These are phyloP conservation scores for Brachypodium distachyon DNA, from an alignment of 202 grass and related monocot species.

Conservation along the genomic window DNA sequence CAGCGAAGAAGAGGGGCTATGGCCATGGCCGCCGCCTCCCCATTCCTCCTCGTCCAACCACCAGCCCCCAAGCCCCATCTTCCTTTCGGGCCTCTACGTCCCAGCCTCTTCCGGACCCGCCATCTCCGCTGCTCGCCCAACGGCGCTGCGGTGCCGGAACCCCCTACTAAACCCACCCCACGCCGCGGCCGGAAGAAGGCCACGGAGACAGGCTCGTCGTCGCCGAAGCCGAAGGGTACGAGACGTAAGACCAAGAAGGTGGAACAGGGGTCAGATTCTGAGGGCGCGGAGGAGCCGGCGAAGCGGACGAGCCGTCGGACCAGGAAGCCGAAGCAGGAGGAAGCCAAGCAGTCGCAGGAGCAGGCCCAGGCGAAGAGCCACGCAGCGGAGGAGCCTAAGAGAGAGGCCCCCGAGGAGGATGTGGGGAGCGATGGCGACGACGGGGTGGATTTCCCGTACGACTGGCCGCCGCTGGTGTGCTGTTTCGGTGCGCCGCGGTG, in stretches of 20 bases:
- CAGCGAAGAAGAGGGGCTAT: conserved; percentile 26
- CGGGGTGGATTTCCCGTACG: conserved; percentile 21
- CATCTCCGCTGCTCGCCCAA: conserved; percentile 28
- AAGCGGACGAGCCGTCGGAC: conserved; percentile 16
- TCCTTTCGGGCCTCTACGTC: not conserved
- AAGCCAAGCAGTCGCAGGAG: not conserved
- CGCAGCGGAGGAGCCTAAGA: not conserved
- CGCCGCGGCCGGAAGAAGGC: conserved; percentile 54
- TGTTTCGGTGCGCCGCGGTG: conserved; percentile 68
- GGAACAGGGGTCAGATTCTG: not conserved
- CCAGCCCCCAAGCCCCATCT: conserved; percentile 7
- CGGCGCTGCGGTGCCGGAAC: conserved; percentile 23
- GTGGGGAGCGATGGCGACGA: conserved; percentile 3
- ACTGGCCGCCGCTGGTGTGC: conserved; percentile 58
- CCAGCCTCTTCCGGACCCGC: not conserved
- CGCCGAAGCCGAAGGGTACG: conserved; percentile 22
- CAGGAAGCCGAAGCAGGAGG: conserved; percentile 30
- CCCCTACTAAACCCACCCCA: conserved; percentile 31
- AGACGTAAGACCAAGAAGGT: conserved; percentile 33
- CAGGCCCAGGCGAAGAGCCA: not conserved
- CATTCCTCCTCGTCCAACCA: conserved; percentile 11
- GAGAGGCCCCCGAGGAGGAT: not conserved
- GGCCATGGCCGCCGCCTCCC: conserved; percentile 35
- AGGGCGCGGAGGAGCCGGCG: not conserved
- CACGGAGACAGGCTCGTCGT: not conserved